Evolutionary conservation across 2,329 filamentous ascomycete genomes (phyloP).

Genomic region (Xylariaceae sp.): DNA sequence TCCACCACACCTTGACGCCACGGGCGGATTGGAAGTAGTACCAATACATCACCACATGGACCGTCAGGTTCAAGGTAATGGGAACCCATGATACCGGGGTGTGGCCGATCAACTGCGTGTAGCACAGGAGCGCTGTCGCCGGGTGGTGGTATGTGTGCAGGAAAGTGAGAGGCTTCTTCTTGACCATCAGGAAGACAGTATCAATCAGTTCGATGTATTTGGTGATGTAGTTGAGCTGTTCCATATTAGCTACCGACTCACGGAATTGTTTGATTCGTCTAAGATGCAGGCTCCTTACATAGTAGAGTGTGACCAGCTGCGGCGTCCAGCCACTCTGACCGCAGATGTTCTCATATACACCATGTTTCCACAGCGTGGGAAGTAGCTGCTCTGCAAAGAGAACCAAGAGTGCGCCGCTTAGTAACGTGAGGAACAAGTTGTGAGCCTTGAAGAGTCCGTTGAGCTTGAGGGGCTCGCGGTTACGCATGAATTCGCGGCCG

Average conservation of each 20-base stretch:
- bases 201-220: conserved; percentile 95
- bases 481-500: conserved; percentile 86
- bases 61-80: conserved; percentile 84
- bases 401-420: conserved; percentile 73
- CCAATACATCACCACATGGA: conserved; percentile 99
- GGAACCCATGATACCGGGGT: conserved; percentile 92
- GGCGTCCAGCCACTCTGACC: conserved; percentile 79
- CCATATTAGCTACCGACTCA: background rate
- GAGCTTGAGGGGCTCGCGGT: conserved; percentile 79
- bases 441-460: conserved; percentile 88
- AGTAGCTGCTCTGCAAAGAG: conserved; percentile 90
- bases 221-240: conserved; percentile 84
- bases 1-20: conserved; percentile 95
- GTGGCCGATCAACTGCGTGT: conserved; percentile 87
- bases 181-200: conserved; percentile 92
- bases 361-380: conserved; percentile 74
- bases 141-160: conserved; percentile 98
- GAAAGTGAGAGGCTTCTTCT: conserved; percentile 99
- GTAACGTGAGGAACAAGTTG: conserved; percentile 85
- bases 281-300: conserved; percentile 52
- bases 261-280: conserved; percentile 37
- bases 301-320: conserved; percentile 88
- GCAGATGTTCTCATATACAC: conserved; percentile 87
- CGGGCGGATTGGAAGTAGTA: conserved; percentile 99
- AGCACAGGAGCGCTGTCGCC: conserved; percentile 91